Conservation (phyloP, 495 filamentous ascomycete genomes). For the Penicillium verhagenii region DNA sequence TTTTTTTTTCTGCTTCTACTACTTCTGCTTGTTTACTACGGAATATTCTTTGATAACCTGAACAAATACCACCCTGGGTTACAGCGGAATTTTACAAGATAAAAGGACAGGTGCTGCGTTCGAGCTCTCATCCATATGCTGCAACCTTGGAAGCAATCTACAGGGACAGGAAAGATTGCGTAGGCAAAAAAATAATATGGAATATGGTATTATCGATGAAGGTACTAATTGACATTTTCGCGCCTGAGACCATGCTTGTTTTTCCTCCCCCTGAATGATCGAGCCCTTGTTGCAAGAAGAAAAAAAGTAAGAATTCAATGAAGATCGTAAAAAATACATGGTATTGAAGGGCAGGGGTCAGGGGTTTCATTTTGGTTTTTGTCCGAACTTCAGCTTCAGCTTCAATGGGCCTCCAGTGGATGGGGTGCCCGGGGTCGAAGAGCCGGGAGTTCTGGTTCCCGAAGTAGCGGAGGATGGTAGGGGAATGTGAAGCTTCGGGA, state of each 20-base stretch:
- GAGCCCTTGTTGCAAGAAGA: constrained; percentile 1
- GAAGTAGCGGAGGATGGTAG: constrained; percentile 27
- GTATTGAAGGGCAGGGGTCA: constrained; percentile 5
- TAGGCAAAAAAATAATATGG: background rate
- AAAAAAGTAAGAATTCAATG: constrained; percentile 9
- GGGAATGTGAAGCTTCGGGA: constrained; percentile 42
- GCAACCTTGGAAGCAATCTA: too few species aligned
- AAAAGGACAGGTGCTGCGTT: background rate
- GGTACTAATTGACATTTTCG: constrained; percentile 4
- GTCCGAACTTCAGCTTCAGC: constrained; percentile 45
- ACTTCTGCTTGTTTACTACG: constrained; percentile 4
- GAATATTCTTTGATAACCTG: background rate
- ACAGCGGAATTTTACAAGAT: background rate
- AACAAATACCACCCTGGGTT: background rate
- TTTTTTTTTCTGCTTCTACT: constrained; percentile 30
- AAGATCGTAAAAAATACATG: constrained; percentile 31
- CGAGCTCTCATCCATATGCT: background rate
- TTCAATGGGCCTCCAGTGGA: constrained; percentile 41
- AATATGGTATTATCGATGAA: constrained; percentile 14
- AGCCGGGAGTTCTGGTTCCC: constrained; percentile 17
- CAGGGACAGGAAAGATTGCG: too few species aligned
- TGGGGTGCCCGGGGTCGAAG: constrained; percentile 32
- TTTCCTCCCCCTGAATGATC: background rate
- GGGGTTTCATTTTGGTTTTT: constrained; percentile 33
- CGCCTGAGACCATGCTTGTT: constrained; percentile 18